Base-by-base conservation (phyloP, 306 rosid genomes). In the Crataegus laevigata region DNA sequence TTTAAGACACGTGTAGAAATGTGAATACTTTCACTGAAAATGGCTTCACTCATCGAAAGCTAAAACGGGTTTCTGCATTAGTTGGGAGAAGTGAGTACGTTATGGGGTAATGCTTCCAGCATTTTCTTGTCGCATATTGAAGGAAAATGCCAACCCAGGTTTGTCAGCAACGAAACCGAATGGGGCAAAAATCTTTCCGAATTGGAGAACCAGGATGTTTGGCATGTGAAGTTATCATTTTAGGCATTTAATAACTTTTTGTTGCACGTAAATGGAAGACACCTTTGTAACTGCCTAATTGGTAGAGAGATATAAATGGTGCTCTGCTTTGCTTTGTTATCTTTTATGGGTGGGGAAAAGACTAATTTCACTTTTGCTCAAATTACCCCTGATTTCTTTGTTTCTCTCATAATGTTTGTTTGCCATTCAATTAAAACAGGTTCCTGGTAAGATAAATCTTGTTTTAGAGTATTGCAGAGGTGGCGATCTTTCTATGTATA, bases 401-500 rank as follows among this genome's bases (percentile, higher is more conserved):
- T 36, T 57, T 2, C 26, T 14, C 26, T 26, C 2, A 18, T 40
- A 47, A 38, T 40, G 19, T 64, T 64, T 64, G 57, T 67, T 50
- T 52, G 69, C 71, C 28, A 74, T 66, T 80, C 72, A 28, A 66
- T 61, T 86, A 45, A 80, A 83, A 61, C 85, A 96, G 99, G 96
- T 75, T 65, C 94, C 99, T 75, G 99, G 96, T 38, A 96, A 92
- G 90, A 90, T 96, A 83, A 88, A 92, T 87, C 97, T 96, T 69
- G 99, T 96, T 64, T 72, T 96, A 76, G 99, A 96, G 80, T 96
- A 89, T 80, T 96, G 99, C 82, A 92, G 66, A 85, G 99, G 98
- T 71, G 99, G 99, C 43, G 99, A 96, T 85, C 98, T 96, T 69
- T 96, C 92, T 42, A 30, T 92, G 82, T 89, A 88, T 75, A 83